Base-by-base conservation (phyloP, 1,284 basidiomycete genomes). In the Porodaedalea pini region DNA sequence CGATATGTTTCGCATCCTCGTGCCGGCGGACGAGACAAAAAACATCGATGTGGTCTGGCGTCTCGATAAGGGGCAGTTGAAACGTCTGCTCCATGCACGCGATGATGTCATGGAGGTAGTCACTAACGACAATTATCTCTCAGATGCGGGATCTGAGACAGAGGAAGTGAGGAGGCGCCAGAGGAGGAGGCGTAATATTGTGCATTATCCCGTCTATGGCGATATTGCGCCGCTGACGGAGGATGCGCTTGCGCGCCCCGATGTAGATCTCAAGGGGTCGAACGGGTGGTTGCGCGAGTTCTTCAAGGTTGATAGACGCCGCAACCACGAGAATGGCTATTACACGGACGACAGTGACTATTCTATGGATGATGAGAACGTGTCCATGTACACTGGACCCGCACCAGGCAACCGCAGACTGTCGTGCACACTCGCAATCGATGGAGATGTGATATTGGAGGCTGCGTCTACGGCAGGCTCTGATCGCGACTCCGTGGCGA, bases 251-350 rank as follows among this genome's bases (percentile, higher is more conserved):
- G 25, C 8, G n/a, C 39, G 23, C 6, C 15, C 36, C 23, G 55
- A 41, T 27, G 49, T 57, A n/a, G 43, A 51, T 5, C 21, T 52
- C 11, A 2, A 19, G 25, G 50, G 56, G 4, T 52, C 56, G 10
- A 57, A 51, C 25, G 56, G 56, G 4, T 57, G 56, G 56, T 40
- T 57, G 23, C 41, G 27, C 13, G 56, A 57, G 32, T 57, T 45
- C 41, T 39, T 34, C 32, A 57, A 57, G 23, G 15, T 37, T 5
- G 50, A 57, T 15, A 57, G 25, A 21, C 56, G 56, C 21, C 39
- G 56, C 31, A 52, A 57, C 23, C 39, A 47, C 13, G 56, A 57
- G 21, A 57, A 57, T 40, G 39, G 56, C 1, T 25, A 23, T 7
- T 44, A 51, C 17, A 36, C 48, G 4, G 40, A 27, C 11, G 48